Conservation (phyloP, 306 rosid species). For the Pyrus bretschneideri region DNA sequence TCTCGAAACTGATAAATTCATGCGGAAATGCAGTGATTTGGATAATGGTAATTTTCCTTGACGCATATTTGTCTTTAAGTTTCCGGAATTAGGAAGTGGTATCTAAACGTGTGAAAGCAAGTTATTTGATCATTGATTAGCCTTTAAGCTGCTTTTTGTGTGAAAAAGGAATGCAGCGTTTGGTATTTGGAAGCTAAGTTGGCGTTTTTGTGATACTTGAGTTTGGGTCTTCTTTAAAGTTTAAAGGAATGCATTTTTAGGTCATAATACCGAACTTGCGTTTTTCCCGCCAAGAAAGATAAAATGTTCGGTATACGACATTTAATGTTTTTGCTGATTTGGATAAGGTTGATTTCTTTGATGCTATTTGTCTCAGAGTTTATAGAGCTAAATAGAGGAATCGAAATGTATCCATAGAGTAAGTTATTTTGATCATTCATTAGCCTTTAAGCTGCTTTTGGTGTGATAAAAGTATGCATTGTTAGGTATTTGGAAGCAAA, state of each 20-base stretch:
- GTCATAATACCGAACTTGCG: neutral
- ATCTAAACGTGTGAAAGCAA: neutral
- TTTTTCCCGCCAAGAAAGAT: slow-evolving; percentile 3
- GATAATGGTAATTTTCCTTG: neutral
- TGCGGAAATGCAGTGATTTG: slow-evolving; percentile 1
- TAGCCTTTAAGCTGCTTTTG: neutral
- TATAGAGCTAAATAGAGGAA: neutral
- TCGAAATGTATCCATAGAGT: neutral
- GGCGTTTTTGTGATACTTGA: neutral
- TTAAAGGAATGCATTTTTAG: neutral
- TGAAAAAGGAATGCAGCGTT: slow-evolving; percentile 3
- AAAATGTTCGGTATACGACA: neutral
- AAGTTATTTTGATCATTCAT: neutral
- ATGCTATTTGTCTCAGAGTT: neutral
- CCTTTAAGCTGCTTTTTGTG: neutral
- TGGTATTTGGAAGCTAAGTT: neutral
- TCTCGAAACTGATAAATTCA: neutral
- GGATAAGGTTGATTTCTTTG: neutral
- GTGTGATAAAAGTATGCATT: neutral
- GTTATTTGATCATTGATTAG: neutral
- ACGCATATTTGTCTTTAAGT: slow-evolving; percentile 1
- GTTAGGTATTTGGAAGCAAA: neutral
- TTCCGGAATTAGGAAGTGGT: neutral
- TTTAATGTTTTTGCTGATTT: neutral
- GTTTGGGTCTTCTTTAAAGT: neutral